Evolutionary conservation across 1,284 basidiomycete genomes (phyloP), one percentile per base, ranked within the genome.

Genomic region (Inonotus obliquus): DNA sequence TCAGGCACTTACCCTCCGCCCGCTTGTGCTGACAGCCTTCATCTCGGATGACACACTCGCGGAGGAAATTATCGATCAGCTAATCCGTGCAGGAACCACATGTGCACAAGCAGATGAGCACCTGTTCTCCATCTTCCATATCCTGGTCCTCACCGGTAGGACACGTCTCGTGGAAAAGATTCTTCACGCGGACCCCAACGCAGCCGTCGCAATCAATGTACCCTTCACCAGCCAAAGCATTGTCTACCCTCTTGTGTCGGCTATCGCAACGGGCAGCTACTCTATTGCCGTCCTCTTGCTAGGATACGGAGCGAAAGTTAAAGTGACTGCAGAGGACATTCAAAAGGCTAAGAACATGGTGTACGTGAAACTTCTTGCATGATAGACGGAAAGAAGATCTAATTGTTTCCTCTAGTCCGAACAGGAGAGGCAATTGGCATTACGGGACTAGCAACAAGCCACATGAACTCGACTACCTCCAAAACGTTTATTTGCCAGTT

Each of bases 41-140:
- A 74, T 76, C n/a, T 70, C 75, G 2, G 76, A 84, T 63, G 76
- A 80, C 56, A 74, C 75, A 25, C 70, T 70, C 17, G 79, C 77
- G 0, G 74, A 69, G 62, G 67, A 72, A 51, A 75, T 83, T 39
- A 79, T 77, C 0, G 76, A 79, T 66, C 71, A 74, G 53, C 76
- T 86, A 11, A 66, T 85, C 32, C 67, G 75, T 2, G 76, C 75
- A 0, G 81, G 80, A 17, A 81, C 80, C 0, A 74, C 76, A 0
- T 80, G 79, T 0, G 78, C 82, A 1, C 76, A 78, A 11, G 82
- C 82, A 0, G 76, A 84, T 61, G 70, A 74, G 4, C 59, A 71
- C 1, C 67, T 80, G 63, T 64, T 71, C 44, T 84, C 83, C 0
- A 76, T 82, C 35, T 79, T 85, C 70, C 78, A 83, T 66, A 69